Evolutionary conservation across 116 monocot species (phyloP).

Genomic region (Zostera marina): DNA sequence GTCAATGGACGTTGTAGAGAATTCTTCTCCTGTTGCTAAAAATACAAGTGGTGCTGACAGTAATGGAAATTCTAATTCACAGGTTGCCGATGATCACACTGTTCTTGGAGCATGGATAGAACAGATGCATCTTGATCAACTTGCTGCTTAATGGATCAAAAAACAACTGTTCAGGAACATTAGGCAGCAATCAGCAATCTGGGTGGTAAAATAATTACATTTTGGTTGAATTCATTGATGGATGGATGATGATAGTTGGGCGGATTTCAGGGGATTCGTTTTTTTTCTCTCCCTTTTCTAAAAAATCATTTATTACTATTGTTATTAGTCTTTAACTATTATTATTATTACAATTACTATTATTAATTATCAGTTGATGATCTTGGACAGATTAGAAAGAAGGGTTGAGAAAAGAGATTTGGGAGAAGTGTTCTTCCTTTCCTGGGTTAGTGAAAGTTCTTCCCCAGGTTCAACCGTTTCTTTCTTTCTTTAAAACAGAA

Average conservation of each 20-base stretch:
- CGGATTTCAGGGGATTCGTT: constrained; percentile 2
- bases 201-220: constrained; percentile 10
- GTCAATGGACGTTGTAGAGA: constrained; percentile 19
- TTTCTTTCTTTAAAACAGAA: neutral
- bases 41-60: neutral
- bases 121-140: constrained; percentile 57
- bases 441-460: neutral
- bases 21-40: neutral
- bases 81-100: constrained; percentile 27
- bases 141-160: constrained; percentile 10
- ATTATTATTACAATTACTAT: constrained; percentile 1
- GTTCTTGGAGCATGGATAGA: constrained; percentile 61
- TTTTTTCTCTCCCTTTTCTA: constrained; percentile 3
- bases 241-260: neutral
- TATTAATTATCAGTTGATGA: neutral
- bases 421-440: neutral
- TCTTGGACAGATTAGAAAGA: neutral
- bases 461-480: neutral
- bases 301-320: constrained; percentile 3
- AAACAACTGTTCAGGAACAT: too few species aligned
- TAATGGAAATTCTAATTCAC: constrained; percentile 8
- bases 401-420: too few species aligned
- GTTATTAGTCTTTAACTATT: constrained; percentile 2
- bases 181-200: neutral
- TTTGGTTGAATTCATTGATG: neutral